Conservation (phyloP, 495 filamentous ascomycete species). For the Podospora comata region DNA sequence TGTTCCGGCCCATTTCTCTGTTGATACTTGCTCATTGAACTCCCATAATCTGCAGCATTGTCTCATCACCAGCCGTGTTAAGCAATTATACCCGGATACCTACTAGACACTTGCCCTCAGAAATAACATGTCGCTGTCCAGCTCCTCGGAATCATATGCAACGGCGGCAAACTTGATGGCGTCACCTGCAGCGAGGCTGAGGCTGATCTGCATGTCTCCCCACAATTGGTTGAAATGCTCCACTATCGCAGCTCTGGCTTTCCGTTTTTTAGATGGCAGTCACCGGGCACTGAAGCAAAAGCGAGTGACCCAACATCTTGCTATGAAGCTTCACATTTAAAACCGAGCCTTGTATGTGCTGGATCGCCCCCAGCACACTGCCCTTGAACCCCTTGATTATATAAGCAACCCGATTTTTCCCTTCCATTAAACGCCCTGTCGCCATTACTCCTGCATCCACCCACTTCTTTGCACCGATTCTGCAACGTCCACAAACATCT, state of each 20-base stretch:
- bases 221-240: background rate
- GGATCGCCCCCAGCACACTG: background rate
- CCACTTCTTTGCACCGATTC: too few species aligned
- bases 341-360: background rate
- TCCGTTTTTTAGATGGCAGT: background rate
- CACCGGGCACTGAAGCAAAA: too few species aligned
- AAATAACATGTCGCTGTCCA: background rate
- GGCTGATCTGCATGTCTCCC: constrained; percentile 10
- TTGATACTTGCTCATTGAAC: background rate
- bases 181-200: constrained; percentile 26
- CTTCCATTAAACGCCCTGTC: background rate
- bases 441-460: background rate
- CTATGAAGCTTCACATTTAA: too few species aligned
- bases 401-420: background rate
- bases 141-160: background rate
- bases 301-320: too few species aligned
- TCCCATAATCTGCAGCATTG: background rate
- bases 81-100: background rate
- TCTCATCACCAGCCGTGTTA: background rate
- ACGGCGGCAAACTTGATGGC: constrained; percentile 15
- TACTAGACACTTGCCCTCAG: background rate
- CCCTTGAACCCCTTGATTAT: background rate
- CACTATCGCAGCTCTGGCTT: background rate
- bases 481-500: too few species aligned
- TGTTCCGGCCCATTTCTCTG: too few species aligned